A percentile compares a stretch with the other conserved stretches of the same genome.
phyloP scores from a whole-genome alignment of 441 rosid genomes.

The Aquilaria agallochum region DNA sequence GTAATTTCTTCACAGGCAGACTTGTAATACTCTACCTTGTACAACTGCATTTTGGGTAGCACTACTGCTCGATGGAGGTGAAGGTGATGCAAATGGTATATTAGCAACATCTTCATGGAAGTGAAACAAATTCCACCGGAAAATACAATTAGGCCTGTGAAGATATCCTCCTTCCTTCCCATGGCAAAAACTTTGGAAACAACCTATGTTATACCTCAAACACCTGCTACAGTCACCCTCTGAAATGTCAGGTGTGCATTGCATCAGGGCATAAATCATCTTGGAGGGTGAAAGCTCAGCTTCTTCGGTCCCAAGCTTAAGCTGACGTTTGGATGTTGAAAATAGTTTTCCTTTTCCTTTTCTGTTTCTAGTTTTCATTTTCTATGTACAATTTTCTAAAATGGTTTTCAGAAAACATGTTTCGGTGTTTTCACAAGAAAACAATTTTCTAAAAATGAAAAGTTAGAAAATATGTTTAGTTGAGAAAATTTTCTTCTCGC shows the following conservation, averaged over 20 bases:
- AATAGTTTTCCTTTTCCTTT: no score
- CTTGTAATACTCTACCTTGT: background rate
- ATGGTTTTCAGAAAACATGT: no score
- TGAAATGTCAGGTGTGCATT: slow-evolving; percentile 30
- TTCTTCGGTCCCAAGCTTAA: slow-evolving; percentile 14
- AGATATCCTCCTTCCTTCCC: slow-evolving; percentile 21
- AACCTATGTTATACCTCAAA: background rate
- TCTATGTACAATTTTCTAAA: no score
- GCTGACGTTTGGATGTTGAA: background rate
- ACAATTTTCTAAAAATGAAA: no score
- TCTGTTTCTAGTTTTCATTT: no score
- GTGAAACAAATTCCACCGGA: slow-evolving; percentile 31
- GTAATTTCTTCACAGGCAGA: background rate
- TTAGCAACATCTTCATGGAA: slow-evolving; percentile 14
- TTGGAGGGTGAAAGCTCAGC: background rate
- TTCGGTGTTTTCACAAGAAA: no score
- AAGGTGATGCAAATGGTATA: slow-evolving; percentile 9
- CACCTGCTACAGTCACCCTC: slow-evolving; percentile 19
- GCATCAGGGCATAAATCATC: slow-evolving; percentile 21
- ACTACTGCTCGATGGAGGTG: background rate
- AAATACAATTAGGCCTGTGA: slow-evolving; percentile 21
- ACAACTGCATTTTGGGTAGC: background rate
- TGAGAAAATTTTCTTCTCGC: no score
- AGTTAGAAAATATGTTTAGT: no score
- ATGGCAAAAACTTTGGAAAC: slow-evolving; percentile 9